Percentiles rank a stretch among this genome's conserved stretches.
These are phyloP conservation scores for Trametes sp. DNA, from an alignment of 1,284 basidiomycete species.

Conservation along the genomic window DNA sequence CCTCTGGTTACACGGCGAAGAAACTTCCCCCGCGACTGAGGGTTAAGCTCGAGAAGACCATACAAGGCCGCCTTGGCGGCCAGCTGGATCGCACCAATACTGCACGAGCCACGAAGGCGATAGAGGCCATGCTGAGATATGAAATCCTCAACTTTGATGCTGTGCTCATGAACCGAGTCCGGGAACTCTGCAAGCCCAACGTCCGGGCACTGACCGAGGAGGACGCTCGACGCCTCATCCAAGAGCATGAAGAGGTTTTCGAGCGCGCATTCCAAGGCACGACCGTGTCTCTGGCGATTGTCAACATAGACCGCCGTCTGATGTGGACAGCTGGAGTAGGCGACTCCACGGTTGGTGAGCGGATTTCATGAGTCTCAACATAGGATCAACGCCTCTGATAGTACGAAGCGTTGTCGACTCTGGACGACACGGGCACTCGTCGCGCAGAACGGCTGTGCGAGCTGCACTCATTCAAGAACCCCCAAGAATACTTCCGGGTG, in stretches of 20 bases:
- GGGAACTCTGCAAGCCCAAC: neutral
- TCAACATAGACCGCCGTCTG: slow-evolving; percentile 10
- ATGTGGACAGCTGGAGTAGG: slow-evolving; percentile 14
- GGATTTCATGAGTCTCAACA: neutral
- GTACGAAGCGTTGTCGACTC: slow-evolving; percentile 3
- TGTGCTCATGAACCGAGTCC: neutral
- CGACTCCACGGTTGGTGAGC: slow-evolving; percentile 16
- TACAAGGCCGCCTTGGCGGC: neutral
- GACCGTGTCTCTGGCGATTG: slow-evolving; percentile 9
- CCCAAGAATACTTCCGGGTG: slow-evolving; percentile 6
- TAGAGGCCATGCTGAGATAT: neutral
- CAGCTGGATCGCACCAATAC: slow-evolving; percentile 5
- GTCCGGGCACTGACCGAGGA: slow-evolving; percentile 6
- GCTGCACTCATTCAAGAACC: slow-evolving; percentile 11
- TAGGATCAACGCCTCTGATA: neutral
- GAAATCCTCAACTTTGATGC: neutral
- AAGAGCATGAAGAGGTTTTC: neutral
- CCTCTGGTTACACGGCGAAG: too few relatives aligned
- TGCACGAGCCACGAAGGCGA: neutral
- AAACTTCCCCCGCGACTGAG: too few relatives aligned
- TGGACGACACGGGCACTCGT: neutral
- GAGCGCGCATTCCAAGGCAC: slow-evolving; percentile 7
- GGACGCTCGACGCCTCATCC: neutral
- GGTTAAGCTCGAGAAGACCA: too few relatives aligned
- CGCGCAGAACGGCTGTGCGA: slow-evolving; percentile 6